Evolutionary conservation across 805 yeast genomes (phyloP).

Genomic region (Candida ficus): DNA sequence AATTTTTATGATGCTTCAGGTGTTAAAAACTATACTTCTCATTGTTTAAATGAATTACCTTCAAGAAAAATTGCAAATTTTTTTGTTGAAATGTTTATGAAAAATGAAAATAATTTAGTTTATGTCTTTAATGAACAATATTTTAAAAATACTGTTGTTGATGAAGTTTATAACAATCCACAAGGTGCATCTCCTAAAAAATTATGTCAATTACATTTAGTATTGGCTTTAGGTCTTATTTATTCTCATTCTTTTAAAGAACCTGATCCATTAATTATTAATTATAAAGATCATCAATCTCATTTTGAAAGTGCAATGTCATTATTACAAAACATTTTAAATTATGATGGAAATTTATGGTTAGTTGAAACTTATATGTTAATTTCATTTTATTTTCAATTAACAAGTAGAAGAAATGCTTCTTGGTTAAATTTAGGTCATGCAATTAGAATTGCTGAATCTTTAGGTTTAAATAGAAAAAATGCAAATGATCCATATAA

Average conservation of each 20-base stretch:
- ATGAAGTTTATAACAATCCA: not conserved
- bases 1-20: not conserved
- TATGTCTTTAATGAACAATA: not conserved
- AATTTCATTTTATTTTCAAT: constrained; percentile 30
- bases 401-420: constrained; percentile 20
- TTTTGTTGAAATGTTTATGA: not conserved
- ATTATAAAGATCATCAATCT: constrained; percentile 5
- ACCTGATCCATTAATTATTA: not conserved
- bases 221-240: not conserved
- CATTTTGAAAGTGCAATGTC: constrained; percentile 31
- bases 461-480: constrained; percentile 33
- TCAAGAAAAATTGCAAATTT: not conserved
- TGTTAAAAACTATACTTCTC: not conserved
- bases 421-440: constrained; percentile 35
- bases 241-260: not conserved
- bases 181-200: not conserved
- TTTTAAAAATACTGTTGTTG: not conserved
- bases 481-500: constrained; percentile 27
- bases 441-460: constrained; percentile 34
- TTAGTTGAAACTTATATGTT: constrained; percentile 32
- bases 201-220: not conserved
- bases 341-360: constrained; percentile 35
- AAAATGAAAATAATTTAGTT: not conserved
- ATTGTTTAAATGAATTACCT: not conserved
- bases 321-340: constrained; percentile 23